These are phyloP conservation scores for Xylariaceae sp. DNA, from an alignment of 2,329 filamentous ascomycete species.

Conservation along the genomic window DNA sequence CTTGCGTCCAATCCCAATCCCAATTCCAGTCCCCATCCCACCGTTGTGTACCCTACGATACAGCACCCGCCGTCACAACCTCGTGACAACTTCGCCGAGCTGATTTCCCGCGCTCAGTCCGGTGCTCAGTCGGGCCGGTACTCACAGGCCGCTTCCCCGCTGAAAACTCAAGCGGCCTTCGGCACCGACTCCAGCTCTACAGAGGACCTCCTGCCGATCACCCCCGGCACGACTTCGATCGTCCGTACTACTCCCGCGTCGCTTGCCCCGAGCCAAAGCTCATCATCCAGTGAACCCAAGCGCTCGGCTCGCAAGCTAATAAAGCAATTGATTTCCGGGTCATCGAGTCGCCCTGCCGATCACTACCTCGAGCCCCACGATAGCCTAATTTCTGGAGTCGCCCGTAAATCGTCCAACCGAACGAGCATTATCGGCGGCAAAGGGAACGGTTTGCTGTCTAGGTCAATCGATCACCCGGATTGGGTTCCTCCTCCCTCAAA, in stretches of 20 bases:
- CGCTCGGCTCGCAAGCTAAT: constrained; percentile 49
- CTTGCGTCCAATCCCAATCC: constrained; percentile 24
- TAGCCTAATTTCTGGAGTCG: constrained; percentile 41
- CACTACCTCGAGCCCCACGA: constrained; percentile 39
- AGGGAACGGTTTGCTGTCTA: constrained; percentile 34
- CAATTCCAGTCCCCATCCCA: constrained; percentile 24
- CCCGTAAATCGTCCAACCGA: constrained; percentile 53
- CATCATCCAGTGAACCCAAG: constrained; percentile 37
- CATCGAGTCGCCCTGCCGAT: constrained; percentile 30
- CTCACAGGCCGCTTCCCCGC: constrained; percentile 32
- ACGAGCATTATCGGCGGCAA: constrained; percentile 46
- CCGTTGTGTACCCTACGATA: constrained; percentile 8
- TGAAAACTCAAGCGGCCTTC: constrained; percentile 34
- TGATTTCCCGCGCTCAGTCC: constrained; percentile 43
- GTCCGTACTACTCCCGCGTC: constrained; percentile 20
- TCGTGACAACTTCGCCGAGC: constrained; percentile 42
- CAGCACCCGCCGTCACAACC: constrained; percentile 21
- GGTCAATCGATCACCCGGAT: constrained; percentile 28
- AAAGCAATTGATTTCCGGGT: constrained; percentile 48
- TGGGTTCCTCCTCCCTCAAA: constrained; percentile 26
- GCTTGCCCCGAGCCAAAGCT: constrained; percentile 21
- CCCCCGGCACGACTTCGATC: constrained; percentile 26
- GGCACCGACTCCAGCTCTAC: constrained; percentile 36
- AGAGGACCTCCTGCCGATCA: constrained; percentile 37
- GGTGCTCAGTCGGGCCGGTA: constrained; percentile 41